Base-by-base conservation (phyloP, 23 red algal species). In the Pyropia yezoensis region DNA sequence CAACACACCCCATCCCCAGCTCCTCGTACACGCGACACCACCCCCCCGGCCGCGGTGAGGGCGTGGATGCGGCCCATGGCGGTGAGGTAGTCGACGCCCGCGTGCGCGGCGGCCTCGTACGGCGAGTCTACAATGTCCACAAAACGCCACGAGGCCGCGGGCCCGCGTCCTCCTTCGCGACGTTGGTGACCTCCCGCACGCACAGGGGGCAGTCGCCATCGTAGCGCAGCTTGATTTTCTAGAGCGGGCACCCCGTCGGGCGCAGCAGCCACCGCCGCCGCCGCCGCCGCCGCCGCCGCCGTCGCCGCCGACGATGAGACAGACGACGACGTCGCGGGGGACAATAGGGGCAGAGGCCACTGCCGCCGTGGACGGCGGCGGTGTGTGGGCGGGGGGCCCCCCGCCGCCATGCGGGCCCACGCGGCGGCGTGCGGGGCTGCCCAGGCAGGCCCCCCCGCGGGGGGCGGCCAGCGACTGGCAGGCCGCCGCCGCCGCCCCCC, bases 1-100 rank as follows among this genome's bases (percentile, higher is more conserved):
- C 25, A 96, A n/a, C 33, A 77, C 70, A 83, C 20, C 91, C 91
- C 14, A 96, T 66, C 2, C 91, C 91, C 12, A 96, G 23, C 18
- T 52, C 91, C 14, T 78, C 83, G 57, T 96, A 96, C 33, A 73
- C 71, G 0, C 11, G 9, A 30, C 2, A 96, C 51, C 27, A 96
- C 82, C 6, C 7, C 49, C 12, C 83, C 91, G 57, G 88, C 83
- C 6, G 54, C 39, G 7, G 61, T 61, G 56, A 96, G 67, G 65
- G 62, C 82, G 70, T 96, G 90, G 15, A 96, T 83, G 11, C 60
- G 21, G 49, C 91, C 76, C 77, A 96, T 96, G 18, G 83, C 91
- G 22, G 33, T 50, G 49, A 75, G 73, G 54, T 77, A 96, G 21
- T 28, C 56, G 34, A 88, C 20, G 61, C 53, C 52, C 15, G 16